Percentiles rank a stretch among this genome's conserved stretches.
Evolutionary conservation across 768 basidiomycete species (phyloP).

Genomic region (Agaricus sinodeliciosus): DNA sequence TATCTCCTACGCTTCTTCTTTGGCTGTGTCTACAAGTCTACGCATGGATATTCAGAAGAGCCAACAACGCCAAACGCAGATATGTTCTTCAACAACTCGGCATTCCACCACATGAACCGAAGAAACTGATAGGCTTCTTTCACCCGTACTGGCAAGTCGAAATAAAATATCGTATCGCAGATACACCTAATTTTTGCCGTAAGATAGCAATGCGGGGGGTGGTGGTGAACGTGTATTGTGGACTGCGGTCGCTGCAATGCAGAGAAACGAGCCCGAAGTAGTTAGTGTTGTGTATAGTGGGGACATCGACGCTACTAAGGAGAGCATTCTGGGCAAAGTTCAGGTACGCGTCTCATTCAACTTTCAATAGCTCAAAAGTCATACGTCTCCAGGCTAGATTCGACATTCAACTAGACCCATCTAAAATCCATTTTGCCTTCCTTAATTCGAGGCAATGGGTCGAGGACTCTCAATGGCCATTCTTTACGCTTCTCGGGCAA

Average conservation of each 20-base stretch:
- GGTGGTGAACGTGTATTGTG: constrained; percentile 96
- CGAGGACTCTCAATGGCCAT: constrained; percentile 77
- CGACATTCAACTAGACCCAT: constrained; percentile 63
- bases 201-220: constrained; percentile 82
- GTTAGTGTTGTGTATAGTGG: constrained; percentile 86
- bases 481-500: constrained; percentile 92
- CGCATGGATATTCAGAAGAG: constrained; percentile 14
- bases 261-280: constrained; percentile 56
- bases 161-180: neutral
- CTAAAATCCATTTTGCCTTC: constrained; percentile 75
- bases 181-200: constrained; percentile 32
- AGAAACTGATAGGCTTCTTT: constrained; percentile 71
- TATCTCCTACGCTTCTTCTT: neutral
- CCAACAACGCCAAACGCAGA: constrained; percentile 15
- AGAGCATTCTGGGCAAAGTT: constrained; percentile 74
- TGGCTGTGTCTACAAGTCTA: constrained; percentile 15
- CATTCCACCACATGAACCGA: constrained; percentile 15
- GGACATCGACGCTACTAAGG: constrained; percentile 74
- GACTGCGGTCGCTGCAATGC: constrained; percentile 78
- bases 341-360: constrained; percentile 42
- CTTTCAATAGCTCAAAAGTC: neutral
- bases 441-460: constrained; percentile 63
- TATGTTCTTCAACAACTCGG: constrained; percentile 20
- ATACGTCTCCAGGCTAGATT: constrained; percentile 59
- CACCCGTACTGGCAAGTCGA: constrained; percentile 88